Base-by-base conservation (phyloP, 208 protist species). In the Blastocrithidia nonstop region DNA sequence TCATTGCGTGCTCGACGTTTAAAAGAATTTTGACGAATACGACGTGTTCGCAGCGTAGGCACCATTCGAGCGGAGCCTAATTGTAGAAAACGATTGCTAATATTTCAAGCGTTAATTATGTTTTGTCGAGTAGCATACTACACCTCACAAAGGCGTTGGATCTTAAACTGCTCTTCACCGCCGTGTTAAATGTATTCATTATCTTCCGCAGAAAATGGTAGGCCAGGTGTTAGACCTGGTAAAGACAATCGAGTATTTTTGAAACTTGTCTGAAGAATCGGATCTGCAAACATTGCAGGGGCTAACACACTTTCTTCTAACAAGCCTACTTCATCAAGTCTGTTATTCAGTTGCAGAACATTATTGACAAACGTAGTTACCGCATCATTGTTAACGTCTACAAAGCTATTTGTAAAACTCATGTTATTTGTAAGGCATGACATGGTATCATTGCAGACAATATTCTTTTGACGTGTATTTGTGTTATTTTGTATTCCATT, bases 321-420 rank as follows among this genome's bases (percentile, higher is more conserved):
- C 5, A 71, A 0, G 35, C 52, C 16, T 58, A 42, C 19, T 68
- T 60, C 3, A 8, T 47, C 8, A 37, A 55, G 40, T 36, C 41
- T 1, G 44, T 47, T 51, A 35, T 49, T 55, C 38, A 78, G 35
- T 27, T 71, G 61, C 8, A 55, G 44, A 17, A 89, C 45, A 15
- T 24, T 57, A 28, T 61, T 55, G 27, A 81, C 50, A 51, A 89
- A 89, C 6, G 44, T 21, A 3, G 58, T 54, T 40, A 89, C 58
- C 4, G 60, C 55, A 17, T 24, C 54, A 25, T 61, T 44, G 32
- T 71, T 55, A 19, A 89, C 74, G 22, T 80, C 66, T 42, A 45
- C 43, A 40, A 77, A 64, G 46, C 66, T 68, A 53, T 89, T 89
- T 9, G 79, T 84, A 41, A 88, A 74, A 45, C 65, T 79, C 57